Evolutionary conservation across 768 basidiomycete genomes (phyloP), one percentile per base, ranked within the genome.

Genomic region (Auricularia sp.): DNA sequence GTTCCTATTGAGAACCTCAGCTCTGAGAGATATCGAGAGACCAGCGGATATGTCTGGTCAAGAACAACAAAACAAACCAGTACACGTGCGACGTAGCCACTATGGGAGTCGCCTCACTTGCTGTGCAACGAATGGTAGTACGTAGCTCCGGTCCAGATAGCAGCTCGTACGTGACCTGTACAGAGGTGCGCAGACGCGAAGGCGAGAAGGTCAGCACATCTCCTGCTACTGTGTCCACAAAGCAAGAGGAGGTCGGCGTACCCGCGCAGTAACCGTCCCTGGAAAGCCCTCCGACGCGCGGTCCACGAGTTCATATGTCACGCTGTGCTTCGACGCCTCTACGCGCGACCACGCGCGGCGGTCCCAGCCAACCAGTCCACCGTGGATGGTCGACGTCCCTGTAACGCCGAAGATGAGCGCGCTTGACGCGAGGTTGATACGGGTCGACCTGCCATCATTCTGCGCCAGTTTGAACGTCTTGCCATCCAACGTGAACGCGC

Each of bases 291-390:
- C 56, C 5, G 7, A 59, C 14, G 56, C 56, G 34, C 24, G 16
- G 56, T 59, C 85, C 29, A 83, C 35, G 65, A 82, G 81, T 63
- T 77, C 77, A 70, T 79, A 86, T 0, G 82, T 83, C 2, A 85
- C 82, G 62, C 81, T 82, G 1, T 77, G 79, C 18, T 75, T 67
- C 4, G 77, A 75, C 66, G 74, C 76, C 13, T 74, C 72, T 0
- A 79, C 77, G 5, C 83, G 66, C 2, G 79, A 82, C 84, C 84
- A 86, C 71, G 81, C 81, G 4, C 81, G 78, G 16, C 80, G 77
- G 68, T 86, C 85, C 79, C 81, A 87, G 18, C 85, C 84, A 62
- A 76, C 72, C 14, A 78, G 77, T 1, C 85, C 83, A 0, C 84
- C 84, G 70, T 85, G 85, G 1, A 85, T 73, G 2, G 82, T 84